Percentiles rank a stretch among this genome's conserved stretches.
phyloP scores from a whole-genome alignment of 2,329 filamentous ascomycete genomes.

The Graphilbum fragrans region DNA sequence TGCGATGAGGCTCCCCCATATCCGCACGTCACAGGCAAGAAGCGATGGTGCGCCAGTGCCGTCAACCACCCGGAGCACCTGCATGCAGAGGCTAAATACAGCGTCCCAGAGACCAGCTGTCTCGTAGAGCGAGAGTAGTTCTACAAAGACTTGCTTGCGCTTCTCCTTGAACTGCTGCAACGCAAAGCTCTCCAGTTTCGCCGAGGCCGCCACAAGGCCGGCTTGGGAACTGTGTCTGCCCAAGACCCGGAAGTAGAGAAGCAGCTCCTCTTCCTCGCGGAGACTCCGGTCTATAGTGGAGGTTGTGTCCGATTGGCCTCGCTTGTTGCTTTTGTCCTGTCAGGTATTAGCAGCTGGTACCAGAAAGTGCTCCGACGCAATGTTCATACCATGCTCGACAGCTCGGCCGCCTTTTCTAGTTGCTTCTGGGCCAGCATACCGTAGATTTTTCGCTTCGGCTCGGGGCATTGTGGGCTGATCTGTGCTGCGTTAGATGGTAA shows the following conservation, averaged over 20 bases:
- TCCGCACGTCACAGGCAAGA: slow-evolving; percentile 29
- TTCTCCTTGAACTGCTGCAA: slow-evolving; percentile 30
- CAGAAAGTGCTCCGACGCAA: slow-evolving; percentile 20
- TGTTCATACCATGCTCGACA: slow-evolving; percentile 13
- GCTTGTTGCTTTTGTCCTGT: no score
- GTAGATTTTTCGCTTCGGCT: slow-evolving; percentile 38
- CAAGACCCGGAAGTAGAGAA: slow-evolving; percentile 35
- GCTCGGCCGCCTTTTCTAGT: slow-evolving; percentile 28
- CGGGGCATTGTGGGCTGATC: slow-evolving; percentile 32
- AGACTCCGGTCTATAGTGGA: slow-evolving; percentile 18
- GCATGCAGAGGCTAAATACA: slow-evolving; percentile 29
- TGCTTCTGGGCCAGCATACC: slow-evolving; percentile 37
- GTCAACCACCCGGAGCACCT: slow-evolving; percentile 27
- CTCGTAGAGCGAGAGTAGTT: slow-evolving; percentile 25
- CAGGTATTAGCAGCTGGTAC: slow-evolving; percentile 15
- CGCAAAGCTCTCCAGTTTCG: slow-evolving; percentile 27
- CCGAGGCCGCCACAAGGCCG: slow-evolving; percentile 26
- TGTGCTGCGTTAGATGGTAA: slow-evolving; percentile 11
- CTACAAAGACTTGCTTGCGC: slow-evolving; percentile 33
- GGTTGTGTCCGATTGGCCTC: neutral
- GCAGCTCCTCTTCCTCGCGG: slow-evolving; percentile 35
- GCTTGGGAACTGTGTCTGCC: slow-evolving; percentile 27
- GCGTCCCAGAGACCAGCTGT: slow-evolving; percentile 26
- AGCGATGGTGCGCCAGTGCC: slow-evolving; percentile 24
- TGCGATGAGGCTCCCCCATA: slow-evolving; percentile 21